A percentile compares a stretch with the other conserved stretches of the same genome.
These are phyloP conservation scores for Boletus barrowsii DNA, from an alignment of 768 basidiomycete species.

Conservation along the genomic window DNA sequence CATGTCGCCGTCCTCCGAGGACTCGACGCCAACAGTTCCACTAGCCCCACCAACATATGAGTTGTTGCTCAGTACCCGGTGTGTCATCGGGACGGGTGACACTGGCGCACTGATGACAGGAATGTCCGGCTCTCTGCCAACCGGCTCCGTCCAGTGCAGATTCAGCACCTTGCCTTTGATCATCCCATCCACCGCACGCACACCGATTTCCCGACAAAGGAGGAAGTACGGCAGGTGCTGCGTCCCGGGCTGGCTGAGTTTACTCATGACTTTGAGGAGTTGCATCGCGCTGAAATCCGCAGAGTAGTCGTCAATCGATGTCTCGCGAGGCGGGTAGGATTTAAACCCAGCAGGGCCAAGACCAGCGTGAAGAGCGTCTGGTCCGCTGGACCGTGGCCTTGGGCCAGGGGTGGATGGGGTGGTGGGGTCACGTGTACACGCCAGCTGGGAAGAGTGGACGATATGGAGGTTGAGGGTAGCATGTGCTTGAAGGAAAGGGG, in stretches of 20 bases:
- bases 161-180: conserved; percentile 73
- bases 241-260: conserved; percentile 62
- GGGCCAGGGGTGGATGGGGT: conserved; percentile 32
- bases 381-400: conserved; percentile 34
- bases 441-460: conserved; percentile 73
- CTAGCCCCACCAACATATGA: conserved; percentile 34
- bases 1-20: conserved; percentile 49
- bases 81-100: conserved; percentile 26
- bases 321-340: conserved; percentile 40
- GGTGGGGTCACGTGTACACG: conserved; percentile 34
- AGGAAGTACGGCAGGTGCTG: conserved; percentile 75
- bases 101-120: conserved; percentile 26
- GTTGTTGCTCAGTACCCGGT: conserved; percentile 27
- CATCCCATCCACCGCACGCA: conserved; percentile 82
- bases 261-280: conserved; percentile 77
- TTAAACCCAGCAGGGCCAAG: conserved; percentile 63
- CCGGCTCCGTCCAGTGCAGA: conserved; percentile 71
- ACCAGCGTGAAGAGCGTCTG: conserved; percentile 54
- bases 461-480: conserved; percentile 82
- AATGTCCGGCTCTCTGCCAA: conserved; percentile 50
- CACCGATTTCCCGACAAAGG: conserved; percentile 80
- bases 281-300: conserved; percentile 78
- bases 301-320: conserved; percentile 43
- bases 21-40: conserved; percentile 39
- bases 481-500: conserved; percentile 84